A percentile compares a stretch with the other conserved stretches of the same genome.
These are phyloP conservation scores for Ministeria vibrans DNA, from an alignment of 78 protist species.

Conservation along the genomic window DNA sequence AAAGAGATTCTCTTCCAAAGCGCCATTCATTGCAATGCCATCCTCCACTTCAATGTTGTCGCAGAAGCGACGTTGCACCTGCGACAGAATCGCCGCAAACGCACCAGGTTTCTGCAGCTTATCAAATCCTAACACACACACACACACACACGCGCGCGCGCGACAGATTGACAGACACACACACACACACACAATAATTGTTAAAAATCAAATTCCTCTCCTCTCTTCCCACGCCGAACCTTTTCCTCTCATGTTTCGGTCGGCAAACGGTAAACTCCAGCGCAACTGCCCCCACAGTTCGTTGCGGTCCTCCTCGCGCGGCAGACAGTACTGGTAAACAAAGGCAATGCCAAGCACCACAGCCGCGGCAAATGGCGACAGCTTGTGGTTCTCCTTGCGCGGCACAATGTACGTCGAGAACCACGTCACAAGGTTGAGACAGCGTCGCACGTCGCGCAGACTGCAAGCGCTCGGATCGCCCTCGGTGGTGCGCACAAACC, in stretches of 20 bases:
- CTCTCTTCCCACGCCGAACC: too few species aligned
- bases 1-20: conserved; percentile 59
- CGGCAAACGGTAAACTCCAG: too few species aligned
- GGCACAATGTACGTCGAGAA: background rate
- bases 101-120: background rate
- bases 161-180: too few species aligned
- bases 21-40: conserved; percentile 52
- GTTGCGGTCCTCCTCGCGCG: background rate
- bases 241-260: too few species aligned
- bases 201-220: too few species aligned
- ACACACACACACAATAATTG: too few species aligned
- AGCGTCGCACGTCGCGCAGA: conserved; percentile 36
- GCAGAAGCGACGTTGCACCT: background rate
- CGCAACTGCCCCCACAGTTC: background rate
- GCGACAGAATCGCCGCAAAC: background rate
- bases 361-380: background rate
- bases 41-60: background rate
- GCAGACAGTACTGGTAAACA: background rate
- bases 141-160: too few species aligned
- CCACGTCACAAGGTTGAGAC: background rate
- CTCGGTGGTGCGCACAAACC: background rate
- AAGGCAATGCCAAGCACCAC: background rate
- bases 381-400: background rate
- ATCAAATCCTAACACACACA: too few species aligned
- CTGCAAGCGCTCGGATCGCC: conserved; percentile 17